These are phyloP conservation scores for Hymenoscyphus infarciens DNA, from an alignment of 2,329 filamentous ascomycete genomes.

Conservation along the genomic window DNA sequence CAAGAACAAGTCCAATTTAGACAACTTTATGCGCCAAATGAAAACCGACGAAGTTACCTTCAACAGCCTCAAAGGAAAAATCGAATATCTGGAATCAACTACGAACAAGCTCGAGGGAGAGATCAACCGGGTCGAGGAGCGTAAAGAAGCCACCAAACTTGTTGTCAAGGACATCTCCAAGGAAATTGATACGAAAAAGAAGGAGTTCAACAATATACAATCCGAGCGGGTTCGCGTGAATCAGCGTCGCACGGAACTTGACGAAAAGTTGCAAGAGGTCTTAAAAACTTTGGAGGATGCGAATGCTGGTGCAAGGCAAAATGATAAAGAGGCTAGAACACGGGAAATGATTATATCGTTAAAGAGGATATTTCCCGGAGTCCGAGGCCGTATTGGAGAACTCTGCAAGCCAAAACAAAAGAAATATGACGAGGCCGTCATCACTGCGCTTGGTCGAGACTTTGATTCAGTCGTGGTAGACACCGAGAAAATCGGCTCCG, in stretches of 20 bases:
- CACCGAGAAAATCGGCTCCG: conserved; percentile 87
- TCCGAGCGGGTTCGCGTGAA: conserved; percentile 79
- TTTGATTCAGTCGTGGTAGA: conserved; percentile 96
- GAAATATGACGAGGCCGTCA: conserved; percentile 91
- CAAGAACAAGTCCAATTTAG: conserved; percentile 75
- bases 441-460: conserved; percentile 85
- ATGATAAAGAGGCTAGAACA: conserved; percentile 71
- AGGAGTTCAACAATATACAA: conserved; percentile 79
- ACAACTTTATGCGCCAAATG: conserved; percentile 81
- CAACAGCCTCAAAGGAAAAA: conserved; percentile 82
- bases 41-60: conserved; percentile 91
- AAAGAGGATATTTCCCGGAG: conserved; percentile 87
- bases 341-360: conserved; percentile 82
- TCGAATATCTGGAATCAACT: conserved; percentile 72
- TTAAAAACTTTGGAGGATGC: conserved; percentile 78
- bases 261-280: conserved; percentile 85
- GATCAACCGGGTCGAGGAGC: conserved; percentile 63
- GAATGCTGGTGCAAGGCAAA: conserved; percentile 80
- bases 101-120: conserved; percentile 73
- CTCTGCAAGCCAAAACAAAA: conserved; percentile 96
- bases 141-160: conserved; percentile 59
- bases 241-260: conserved; percentile 80
- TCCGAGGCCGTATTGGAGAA: conserved; percentile 84
- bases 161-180: conserved; percentile 64
- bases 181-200: conserved; percentile 86